phyloP scores from a whole-genome alignment of 1,284 basidiomycete species.

The Cryptococcus hybrid region DNA sequence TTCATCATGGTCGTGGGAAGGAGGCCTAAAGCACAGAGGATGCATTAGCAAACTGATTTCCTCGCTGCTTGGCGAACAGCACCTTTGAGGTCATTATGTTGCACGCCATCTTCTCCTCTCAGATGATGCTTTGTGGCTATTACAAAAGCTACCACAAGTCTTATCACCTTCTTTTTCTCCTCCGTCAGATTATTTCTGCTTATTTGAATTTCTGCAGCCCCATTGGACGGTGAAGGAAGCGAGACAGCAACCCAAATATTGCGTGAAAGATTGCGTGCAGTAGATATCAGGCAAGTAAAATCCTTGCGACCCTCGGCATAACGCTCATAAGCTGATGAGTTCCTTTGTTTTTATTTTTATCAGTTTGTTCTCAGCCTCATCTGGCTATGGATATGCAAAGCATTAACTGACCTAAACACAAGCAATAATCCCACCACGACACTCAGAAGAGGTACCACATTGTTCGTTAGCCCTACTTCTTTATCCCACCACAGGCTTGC shows the following conservation, averaged over 20 bases:
- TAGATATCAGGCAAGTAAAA: slow-evolving; percentile 54
- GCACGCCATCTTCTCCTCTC: slow-evolving; percentile 42
- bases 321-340: slow-evolving; percentile 48
- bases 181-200: slow-evolving; percentile 61
- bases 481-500: slow-evolving; percentile 37
- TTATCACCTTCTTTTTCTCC: slow-evolving; percentile 69
- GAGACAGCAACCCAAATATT: slow-evolving; percentile 74
- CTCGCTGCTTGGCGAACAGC: not conserved
- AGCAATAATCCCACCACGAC: slow-evolving; percentile 69
- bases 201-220: slow-evolving; percentile 49
- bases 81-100: slow-evolving; percentile 45
- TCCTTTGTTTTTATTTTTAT: slow-evolving; percentile 67
- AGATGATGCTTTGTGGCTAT: slow-evolving; percentile 45
- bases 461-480: slow-evolving; percentile 44
- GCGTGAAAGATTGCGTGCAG: slow-evolving; percentile 63
- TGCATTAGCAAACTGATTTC: too few species aligned
- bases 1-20: too few species aligned
- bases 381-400: not conserved
- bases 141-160: slow-evolving; percentile 57
- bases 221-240: slow-evolving; percentile 53
- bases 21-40: too few species aligned
- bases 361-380: slow-evolving; percentile 41
- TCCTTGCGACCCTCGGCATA: slow-evolving; percentile 67
- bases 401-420: slow-evolving; percentile 50
- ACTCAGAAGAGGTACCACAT: slow-evolving; percentile 70